These are phyloP conservation scores for Sporothrix phasma DNA, from an alignment of 2,329 filamentous ascomycete genomes.

Conservation along the genomic window DNA sequence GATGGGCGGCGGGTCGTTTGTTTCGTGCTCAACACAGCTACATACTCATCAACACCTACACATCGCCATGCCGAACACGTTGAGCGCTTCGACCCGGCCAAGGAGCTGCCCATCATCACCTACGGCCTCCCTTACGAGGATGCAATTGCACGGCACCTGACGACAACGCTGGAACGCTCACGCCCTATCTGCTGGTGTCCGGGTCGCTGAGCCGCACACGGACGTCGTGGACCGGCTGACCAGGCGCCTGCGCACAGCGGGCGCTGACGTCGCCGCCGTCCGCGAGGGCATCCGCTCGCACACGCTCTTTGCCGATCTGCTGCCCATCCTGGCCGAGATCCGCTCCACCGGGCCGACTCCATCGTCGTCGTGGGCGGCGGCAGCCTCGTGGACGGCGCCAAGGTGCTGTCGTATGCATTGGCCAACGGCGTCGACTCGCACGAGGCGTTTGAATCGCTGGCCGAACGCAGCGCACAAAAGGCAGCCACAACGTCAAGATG, in stretches of 20 bases:
- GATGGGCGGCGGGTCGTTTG: background rate
- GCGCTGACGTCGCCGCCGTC: constrained; percentile 12
- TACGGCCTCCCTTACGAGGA: constrained; percentile 17
- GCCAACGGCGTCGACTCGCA: constrained; percentile 18
- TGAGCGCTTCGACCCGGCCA: constrained; percentile 14
- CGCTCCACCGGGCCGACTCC: constrained; percentile 13
- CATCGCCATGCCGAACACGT: constrained; percentile 12
- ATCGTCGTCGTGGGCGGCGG: constrained; percentile 20
- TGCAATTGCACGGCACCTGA: constrained; percentile 16
- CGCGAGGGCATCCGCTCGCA: constrained; percentile 18
- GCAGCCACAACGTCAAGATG: background rate
- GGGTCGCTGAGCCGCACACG: constrained; percentile 18
- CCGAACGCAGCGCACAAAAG: background rate
- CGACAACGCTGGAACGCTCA: constrained; percentile 12
- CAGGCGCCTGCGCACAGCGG: constrained; percentile 1
- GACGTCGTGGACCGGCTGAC: constrained; percentile 17
- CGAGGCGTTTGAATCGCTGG: constrained; percentile 15
- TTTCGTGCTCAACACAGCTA: background rate
- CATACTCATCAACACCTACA: background rate
- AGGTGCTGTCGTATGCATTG: constrained; percentile 16
- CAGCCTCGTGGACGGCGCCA: constrained; percentile 19
- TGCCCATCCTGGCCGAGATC: constrained; percentile 14
- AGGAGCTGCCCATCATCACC: constrained; percentile 17
- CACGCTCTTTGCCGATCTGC: constrained; percentile 19
- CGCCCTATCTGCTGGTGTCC: constrained; percentile 19